phyloP scores from a whole-genome alignment of 2,329 filamentous ascomycete genomes.

The Coniella lustricola region DNA sequence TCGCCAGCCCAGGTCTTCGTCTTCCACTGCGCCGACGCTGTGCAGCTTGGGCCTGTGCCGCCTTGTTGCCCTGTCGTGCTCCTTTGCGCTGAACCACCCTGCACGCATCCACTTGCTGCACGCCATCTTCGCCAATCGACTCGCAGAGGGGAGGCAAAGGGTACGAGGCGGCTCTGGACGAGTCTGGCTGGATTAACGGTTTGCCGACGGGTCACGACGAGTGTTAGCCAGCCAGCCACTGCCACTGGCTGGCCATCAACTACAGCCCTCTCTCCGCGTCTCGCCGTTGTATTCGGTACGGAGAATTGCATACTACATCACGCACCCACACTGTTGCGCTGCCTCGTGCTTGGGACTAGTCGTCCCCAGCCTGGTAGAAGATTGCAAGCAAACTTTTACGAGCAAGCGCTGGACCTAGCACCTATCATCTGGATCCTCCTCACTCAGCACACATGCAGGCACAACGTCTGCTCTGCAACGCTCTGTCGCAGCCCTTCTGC shows the following conservation, averaged over 20 bases:
- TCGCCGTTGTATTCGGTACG: conserved; percentile 6
- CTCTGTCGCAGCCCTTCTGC: conserved; percentile 1
- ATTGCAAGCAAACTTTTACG: background rate
- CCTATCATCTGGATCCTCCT: background rate
- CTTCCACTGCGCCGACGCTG: too few species aligned
- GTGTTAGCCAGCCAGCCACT: conserved; percentile 3
- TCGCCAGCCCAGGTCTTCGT: background rate
- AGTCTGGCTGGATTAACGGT: background rate
- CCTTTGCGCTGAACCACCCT: conserved; percentile 2
- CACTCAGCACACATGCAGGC: background rate
- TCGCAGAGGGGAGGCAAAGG: background rate
- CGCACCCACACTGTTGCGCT: background rate
- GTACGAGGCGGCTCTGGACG: background rate
- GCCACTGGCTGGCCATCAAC: background rate
- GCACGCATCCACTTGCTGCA: conserved; percentile 10
- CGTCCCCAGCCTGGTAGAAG: background rate
- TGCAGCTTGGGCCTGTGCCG: background rate
- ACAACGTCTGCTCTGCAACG: conserved; percentile 1
- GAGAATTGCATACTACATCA: conserved; percentile 1
- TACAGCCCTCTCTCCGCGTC: background rate
- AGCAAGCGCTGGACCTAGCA: conserved; percentile 8
- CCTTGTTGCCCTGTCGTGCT: background rate
- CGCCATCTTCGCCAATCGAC: conserved; percentile 5
- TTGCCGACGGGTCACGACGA: background rate
- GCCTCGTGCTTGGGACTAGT: conserved; percentile 1